phyloP scores from a whole-genome alignment of 2,329 filamentous ascomycete genomes.

The Alternaria sp. region DNA sequence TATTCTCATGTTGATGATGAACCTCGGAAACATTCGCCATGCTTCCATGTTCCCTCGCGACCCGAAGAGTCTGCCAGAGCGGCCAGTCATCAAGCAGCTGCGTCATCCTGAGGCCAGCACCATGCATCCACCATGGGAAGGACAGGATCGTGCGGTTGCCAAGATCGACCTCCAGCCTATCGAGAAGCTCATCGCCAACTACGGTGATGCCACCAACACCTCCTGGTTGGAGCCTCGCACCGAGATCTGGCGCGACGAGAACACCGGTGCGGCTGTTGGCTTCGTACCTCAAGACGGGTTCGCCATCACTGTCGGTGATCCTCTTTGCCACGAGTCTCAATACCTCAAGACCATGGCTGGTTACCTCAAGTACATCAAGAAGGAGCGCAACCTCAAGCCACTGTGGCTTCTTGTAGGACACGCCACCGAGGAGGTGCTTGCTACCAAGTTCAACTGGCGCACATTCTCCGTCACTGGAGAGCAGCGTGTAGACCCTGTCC shows the following conservation, averaged over 20 bases:
- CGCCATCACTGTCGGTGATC: slow-evolving; percentile 85
- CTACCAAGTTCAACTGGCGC: slow-evolving; percentile 81
- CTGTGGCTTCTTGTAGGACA: slow-evolving; percentile 88
- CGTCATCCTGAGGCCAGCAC: slow-evolving; percentile 89
- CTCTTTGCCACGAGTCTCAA: slow-evolving; percentile 80
- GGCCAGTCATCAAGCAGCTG: slow-evolving; percentile 67
- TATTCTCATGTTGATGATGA: slow-evolving; percentile 82
- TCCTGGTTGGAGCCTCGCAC: slow-evolving; percentile 92
- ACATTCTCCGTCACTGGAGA: slow-evolving; percentile 88
- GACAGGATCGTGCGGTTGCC: slow-evolving; percentile 56
- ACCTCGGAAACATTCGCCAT: slow-evolving; percentile 87
- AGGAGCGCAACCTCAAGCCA: slow-evolving; percentile 74
- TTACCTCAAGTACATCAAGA: slow-evolving; percentile 77
- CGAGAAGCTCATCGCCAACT: slow-evolving; percentile 91
- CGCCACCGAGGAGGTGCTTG: slow-evolving; percentile 80
- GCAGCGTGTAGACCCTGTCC: slow-evolving; percentile 78
- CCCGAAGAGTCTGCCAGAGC: slow-evolving; percentile 81
- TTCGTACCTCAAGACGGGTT: slow-evolving; percentile 80
- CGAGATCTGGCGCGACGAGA: slow-evolving; percentile 80
- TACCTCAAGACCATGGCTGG: slow-evolving; percentile 74
- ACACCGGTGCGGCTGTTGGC: slow-evolving; percentile 81
- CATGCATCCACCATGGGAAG: slow-evolving; percentile 68
- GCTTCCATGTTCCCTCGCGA: slow-evolving; percentile 88
- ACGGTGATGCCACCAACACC: slow-evolving; percentile 91
- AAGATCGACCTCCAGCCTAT: slow-evolving; percentile 70